Conservation (phyloP, 805 yeast genomes). For the Starmera caribaea region DNA sequence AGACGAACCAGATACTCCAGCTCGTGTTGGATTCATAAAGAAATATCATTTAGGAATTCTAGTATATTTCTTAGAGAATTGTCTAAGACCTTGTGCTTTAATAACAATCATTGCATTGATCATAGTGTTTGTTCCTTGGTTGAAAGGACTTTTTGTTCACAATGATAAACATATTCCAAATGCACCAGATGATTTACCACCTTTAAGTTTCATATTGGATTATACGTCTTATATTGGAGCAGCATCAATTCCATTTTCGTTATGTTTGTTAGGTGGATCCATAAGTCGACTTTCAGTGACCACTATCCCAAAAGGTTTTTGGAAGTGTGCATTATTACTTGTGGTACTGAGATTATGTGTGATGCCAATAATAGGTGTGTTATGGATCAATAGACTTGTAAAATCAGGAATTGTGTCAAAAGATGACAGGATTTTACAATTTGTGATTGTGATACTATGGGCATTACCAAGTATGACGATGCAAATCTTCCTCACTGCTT, state of each 20-base stretch:
- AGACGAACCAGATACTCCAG: conserved; percentile 4
- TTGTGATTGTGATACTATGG: conserved; percentile 62
- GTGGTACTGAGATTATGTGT: conserved; percentile 49
- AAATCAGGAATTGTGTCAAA: conserved; percentile 52
- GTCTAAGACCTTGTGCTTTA: conserved; percentile 60
- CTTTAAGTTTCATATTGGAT: conserved; percentile 76
- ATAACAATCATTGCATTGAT: conserved; percentile 56
- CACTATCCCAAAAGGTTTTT: conserved; percentile 55
- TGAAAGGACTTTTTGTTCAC: conserved; percentile 54
- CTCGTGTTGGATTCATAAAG: conserved; percentile 1
- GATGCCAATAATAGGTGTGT: conserved; percentile 71
- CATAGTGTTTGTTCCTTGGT: conserved; percentile 76
- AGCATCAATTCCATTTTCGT: conserved; percentile 81
- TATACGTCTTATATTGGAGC: conserved; percentile 70
- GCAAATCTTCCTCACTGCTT: conserved; percentile 75
- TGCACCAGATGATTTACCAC: conserved; percentile 81
- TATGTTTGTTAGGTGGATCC: conserved; percentile 74
- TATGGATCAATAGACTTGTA: conserved; percentile 49
- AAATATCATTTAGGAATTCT: conserved; percentile 21
- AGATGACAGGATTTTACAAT: conserved; percentile 38
- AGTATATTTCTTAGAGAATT: conserved; percentile 33
- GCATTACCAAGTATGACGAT: conserved; percentile 84
- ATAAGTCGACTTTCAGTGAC: conserved; percentile 58
- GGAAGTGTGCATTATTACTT: conserved; percentile 50
- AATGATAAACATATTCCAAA: conserved; percentile 39